A percentile compares a stretch with the other conserved stretches of the same genome.
Evolutionary conservation across 192 early-diverging fungal genomes (phyloP).

Genomic region (Coemansia sp.): DNA sequence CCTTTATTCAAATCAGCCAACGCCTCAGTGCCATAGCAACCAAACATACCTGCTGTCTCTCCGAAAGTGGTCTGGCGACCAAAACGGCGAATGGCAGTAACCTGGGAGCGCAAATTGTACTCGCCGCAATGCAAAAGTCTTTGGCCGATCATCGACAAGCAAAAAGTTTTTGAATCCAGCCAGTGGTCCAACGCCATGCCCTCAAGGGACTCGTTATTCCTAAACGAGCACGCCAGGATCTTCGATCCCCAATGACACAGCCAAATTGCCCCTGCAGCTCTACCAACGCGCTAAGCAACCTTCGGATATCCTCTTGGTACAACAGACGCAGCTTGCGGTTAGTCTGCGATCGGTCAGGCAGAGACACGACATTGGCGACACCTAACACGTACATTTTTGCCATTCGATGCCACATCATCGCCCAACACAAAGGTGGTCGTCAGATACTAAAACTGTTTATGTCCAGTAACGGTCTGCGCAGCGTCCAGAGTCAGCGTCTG

Average conservation of each 20-base stretch:
- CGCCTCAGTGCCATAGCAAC: slow-evolving; percentile 69
- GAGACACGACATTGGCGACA: slow-evolving; percentile 94
- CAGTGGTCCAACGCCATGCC: too few relatives aligned
- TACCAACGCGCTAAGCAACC: too few relatives aligned
- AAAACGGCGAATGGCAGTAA: slow-evolving; percentile 70
- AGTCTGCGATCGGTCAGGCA: slow-evolving; percentile 88
- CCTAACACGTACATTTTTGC: slow-evolving; percentile 89
- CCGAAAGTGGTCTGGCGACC: slow-evolving; percentile 22
- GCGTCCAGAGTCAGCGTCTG: slow-evolving; percentile 80
- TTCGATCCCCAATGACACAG: too few relatives aligned
- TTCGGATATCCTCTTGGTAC: too few relatives aligned
- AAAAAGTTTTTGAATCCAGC: slow-evolving; percentile 85
- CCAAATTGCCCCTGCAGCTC: too few relatives aligned
- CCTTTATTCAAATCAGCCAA: slow-evolving; percentile 89
- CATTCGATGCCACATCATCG: slow-evolving; percentile 88
- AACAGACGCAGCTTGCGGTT: slow-evolving; percentile 88
- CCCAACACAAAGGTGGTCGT: slow-evolving; percentile 77
- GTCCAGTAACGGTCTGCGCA: too few relatives aligned
- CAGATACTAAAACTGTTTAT: too few relatives aligned
- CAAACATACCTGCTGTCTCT: slow-evolving; percentile 49
- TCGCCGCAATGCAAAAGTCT: slow-evolving; percentile 88
- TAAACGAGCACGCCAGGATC: slow-evolving; percentile 53
- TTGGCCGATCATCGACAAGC: slow-evolving; percentile 84
- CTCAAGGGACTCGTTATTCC: slow-evolving; percentile 61
- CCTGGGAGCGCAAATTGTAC: slow-evolving; percentile 77